These are phyloP conservation scores for Tylopilus sp. DNA, from an alignment of 1,284 basidiomycete species.

Conservation along the genomic window DNA sequence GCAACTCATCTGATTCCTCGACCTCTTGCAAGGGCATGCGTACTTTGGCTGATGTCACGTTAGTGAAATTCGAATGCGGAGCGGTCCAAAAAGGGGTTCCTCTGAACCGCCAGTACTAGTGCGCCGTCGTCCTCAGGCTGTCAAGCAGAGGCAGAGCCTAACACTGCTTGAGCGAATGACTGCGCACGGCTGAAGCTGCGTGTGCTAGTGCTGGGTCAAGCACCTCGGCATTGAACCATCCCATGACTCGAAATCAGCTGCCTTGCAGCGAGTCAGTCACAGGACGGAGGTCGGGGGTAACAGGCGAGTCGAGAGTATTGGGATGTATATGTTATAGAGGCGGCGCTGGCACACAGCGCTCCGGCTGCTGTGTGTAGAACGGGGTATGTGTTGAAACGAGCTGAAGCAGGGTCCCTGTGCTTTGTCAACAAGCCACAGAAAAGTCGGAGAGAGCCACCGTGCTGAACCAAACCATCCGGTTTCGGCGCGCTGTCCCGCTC, in stretches of 20 bases:
- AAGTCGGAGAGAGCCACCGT: not conserved
- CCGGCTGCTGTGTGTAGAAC: not conserved
- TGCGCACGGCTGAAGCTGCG: not conserved
- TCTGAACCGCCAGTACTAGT: constrained; percentile 1
- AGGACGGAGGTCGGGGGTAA: not conserved
- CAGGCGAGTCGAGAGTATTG: not conserved
- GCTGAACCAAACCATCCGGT: not conserved
- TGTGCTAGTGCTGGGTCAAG: not conserved
- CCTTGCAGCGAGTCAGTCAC: not conserved
- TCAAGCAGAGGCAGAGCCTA: not conserved
- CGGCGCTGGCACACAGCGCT: not conserved
- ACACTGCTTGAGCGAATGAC: not conserved
- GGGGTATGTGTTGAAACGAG: not conserved
- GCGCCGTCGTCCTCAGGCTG: too few species aligned
- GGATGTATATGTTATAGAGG: not conserved
- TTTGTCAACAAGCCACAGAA: not conserved
- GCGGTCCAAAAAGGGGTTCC: not conserved
- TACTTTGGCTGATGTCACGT: not conserved
- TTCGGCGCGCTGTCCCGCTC: not conserved
- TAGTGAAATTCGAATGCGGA: not conserved
- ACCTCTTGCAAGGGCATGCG: not conserved
- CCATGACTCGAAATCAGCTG: not conserved
- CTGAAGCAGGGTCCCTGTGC: not conserved
- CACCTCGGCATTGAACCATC: not conserved
- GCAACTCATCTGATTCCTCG: not conserved